Evolutionary conservation across 192 early-diverging fungal genomes (phyloP), one percentile per base, ranked within the genome.

Genomic region (Jimgerdemannia lactiflua): DNA sequence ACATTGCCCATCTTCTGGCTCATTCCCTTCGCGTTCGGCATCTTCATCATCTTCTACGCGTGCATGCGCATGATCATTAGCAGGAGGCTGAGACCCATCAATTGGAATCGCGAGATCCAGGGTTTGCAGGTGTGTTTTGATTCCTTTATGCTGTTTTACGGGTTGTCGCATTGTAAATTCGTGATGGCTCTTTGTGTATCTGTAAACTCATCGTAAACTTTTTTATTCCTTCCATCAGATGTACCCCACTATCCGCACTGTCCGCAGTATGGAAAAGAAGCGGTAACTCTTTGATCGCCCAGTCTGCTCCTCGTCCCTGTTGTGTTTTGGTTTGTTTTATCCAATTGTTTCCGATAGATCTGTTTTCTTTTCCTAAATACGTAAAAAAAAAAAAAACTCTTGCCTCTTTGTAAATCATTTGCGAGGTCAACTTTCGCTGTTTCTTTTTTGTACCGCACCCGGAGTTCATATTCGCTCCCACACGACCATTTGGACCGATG

Each of bases 21-120:
- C 63, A 92, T 97, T 73, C 91, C 95, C 8, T 79, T 97, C n/a
- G 95, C 82, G 14, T 95, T 92, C 79, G 97, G 97, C 9, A 74
- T 89, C 4, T 44, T 95, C 4, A 88, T 97, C 63, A 86, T 95
- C 70, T 83, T 87, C 44, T 97, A 99, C 78, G 86, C 90, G 3
- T 86, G 87, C 29, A 43, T 91, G 18, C 87, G 97, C 63, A 85
- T 89, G 70, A 59, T 91, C 42, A 70, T 95, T 65, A 72, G 91
- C 41, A 86, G 91, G 64, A 87, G 74, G 65, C 74, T 90, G 80
- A 80, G 78, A 29, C 95, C 97, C 0, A 79, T 93, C 42, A 72
- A 82, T 63, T 88, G 89, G 79, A 92, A 88, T 80, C 86, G 85
- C 18, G 93, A 95, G 65, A 96, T 97, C 73, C 76, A 87, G 63